Base-by-base conservation (phyloP, 2,329 filamentous ascomycete species). In the Aaosphaeria pasadenensis region DNA sequence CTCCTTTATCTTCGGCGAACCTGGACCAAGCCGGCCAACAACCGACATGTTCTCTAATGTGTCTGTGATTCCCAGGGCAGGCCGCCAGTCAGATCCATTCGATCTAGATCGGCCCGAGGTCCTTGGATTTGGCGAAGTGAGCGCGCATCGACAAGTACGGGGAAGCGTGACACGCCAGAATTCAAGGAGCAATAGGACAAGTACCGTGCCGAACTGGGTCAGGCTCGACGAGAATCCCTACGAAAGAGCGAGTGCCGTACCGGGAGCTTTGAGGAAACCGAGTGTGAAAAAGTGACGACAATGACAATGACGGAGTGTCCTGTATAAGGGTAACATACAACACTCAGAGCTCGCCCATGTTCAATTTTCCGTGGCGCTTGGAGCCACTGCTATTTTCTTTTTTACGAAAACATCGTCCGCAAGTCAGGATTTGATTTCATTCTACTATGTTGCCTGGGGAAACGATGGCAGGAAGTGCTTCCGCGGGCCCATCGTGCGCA, bases 91-190 rank as follows among this genome's bases (percentile, higher is more conserved):
- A 1, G 70, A 72, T 47, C 70, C 70, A 1, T 72, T 72, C 40
- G 70, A 72, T 47, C 62, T 72, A 11, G 70, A 72, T 45, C 56
- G 67, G 9, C 70, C 70, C 7, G 70, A 72, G 48, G 62, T 72
- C 6, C 55, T 72, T 6, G 63, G 64, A 1, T 67, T 70, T 42
- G 60, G 64, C 4, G 55, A 52, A 38, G 59, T 67, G 11, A 50
- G 57, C 38, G 61, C 58, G 9, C 55, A 60, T 6, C 54, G 49
- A 42, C 54, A 64, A 43, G 62, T 68, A 31, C 54, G 57, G 29
- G 60, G 52, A 3, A 69, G 62, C 43, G 54, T 68, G 9, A 63
- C 60, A 6, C 53, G 64, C 33, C 58, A 63, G 42, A 54, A 56
- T 5, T 63, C 63, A 11, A 53, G 52, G 17, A 59, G 53, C 31